Percentiles rank a stretch among this genome's conserved stretches.
Conservation (phyloP, 78 protist genomes). For the Tieghemostelium lacteum region DNA sequence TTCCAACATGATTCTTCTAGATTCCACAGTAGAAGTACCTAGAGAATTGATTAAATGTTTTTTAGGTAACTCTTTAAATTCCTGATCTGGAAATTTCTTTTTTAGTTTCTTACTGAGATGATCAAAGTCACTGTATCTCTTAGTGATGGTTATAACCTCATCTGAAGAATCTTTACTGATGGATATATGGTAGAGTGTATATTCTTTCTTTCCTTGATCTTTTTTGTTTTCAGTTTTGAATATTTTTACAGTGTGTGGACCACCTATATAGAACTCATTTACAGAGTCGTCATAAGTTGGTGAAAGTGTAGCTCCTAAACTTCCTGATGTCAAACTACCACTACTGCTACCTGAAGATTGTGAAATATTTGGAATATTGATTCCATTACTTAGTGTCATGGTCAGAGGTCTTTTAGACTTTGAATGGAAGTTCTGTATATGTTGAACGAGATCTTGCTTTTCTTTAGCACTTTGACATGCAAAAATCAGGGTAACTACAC, state of each 20-base stretch:
- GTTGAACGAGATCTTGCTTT: slow-evolving; percentile 10
- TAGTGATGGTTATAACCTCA: slow-evolving; percentile 6
- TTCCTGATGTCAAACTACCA: too few species aligned
- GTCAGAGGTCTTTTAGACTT: slow-evolving; percentile 1
- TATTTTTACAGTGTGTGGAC: slow-evolving; percentile 24
- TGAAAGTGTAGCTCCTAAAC: not conserved
- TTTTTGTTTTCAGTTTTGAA: slow-evolving; percentile 37
- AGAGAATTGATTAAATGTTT: slow-evolving; percentile 54
- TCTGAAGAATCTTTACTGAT: slow-evolving; percentile 36
- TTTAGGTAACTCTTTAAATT: slow-evolving; percentile 59
- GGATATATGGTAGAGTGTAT: slow-evolving; percentile 49
- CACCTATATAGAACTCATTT: not conserved
- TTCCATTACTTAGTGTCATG: not conserved
- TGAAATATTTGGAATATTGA: too few species aligned
- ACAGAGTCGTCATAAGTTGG: not conserved
- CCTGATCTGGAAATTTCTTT: slow-evolving; percentile 46
- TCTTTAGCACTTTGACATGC: slow-evolving; percentile 8
- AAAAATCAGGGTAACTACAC: slow-evolving; percentile 20
- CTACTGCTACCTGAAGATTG: too few species aligned
- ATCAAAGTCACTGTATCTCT: slow-evolving; percentile 75
- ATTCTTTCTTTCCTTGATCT: slow-evolving; percentile 59
- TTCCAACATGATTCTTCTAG: slow-evolving; percentile 67
- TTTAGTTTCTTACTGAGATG: slow-evolving; percentile 29
- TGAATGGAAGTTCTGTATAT: not conserved
- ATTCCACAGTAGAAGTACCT: slow-evolving; percentile 31